phyloP scores from a whole-genome alignment of 306 rosid species.

The Vigna mungo region DNA sequence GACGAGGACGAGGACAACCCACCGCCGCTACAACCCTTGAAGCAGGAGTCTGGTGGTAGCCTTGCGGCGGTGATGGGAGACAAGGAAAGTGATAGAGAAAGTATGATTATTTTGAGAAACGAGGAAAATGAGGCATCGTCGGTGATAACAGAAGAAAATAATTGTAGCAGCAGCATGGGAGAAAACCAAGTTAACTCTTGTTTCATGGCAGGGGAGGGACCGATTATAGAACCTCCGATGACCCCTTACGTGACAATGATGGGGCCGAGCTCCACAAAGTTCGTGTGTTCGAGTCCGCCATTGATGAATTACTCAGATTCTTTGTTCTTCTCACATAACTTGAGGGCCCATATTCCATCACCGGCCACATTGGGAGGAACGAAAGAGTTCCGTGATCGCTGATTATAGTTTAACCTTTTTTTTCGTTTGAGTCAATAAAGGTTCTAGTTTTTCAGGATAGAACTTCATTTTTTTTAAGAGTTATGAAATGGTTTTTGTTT shows the following conservation, averaged over 20 bases:
- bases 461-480: conserved; percentile 36
- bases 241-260: conserved; percentile 55
- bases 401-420: conserved; percentile 21
- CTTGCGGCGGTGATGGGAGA: not conserved
- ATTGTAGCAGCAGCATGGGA: conserved; percentile 41
- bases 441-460: conserved; percentile 53
- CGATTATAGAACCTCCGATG: conserved; percentile 44
- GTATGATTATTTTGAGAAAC: not conserved
- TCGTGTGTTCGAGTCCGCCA: conserved; percentile 52
- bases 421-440: conserved; percentile 42
- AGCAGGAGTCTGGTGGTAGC: conserved; percentile 2
- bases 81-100: conserved; percentile 17
- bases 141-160: conserved; percentile 59
- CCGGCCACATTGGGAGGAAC: conserved; percentile 42
- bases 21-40: not conserved
- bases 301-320: conserved; percentile 53
- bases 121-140: conserved; percentile 82
- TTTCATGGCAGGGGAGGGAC: conserved; percentile 41
- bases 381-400: conserved; percentile 46
- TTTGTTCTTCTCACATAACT: conserved; percentile 46
- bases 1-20: not conserved
- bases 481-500: not conserved
- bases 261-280: conserved; percentile 42
- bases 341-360: conserved; percentile 46
- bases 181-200: conserved; percentile 65